A percentile compares a stretch with the other conserved stretches of the same genome.
These are phyloP conservation scores for Alternaria incomplexa DNA, from an alignment of 2,329 filamentous ascomycete genomes.

Conservation along the genomic window DNA sequence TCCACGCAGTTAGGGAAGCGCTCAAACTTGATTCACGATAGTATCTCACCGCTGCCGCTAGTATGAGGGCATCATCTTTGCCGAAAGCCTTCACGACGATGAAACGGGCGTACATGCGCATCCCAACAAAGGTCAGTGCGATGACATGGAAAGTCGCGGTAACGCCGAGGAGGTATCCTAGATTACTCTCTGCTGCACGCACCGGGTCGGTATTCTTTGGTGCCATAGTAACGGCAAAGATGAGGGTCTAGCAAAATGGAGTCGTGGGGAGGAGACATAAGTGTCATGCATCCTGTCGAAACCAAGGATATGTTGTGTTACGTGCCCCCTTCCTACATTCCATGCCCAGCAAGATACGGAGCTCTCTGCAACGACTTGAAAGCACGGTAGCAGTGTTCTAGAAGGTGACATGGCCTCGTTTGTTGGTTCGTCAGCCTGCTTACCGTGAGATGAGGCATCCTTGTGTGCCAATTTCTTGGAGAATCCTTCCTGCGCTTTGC, in stretches of 20 bases:
- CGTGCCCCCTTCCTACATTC: neutral
- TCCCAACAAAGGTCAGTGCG: neutral
- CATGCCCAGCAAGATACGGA: neutral
- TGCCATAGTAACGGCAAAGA: neutral
- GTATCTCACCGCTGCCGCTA: neutral
- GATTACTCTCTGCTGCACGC: neutral
- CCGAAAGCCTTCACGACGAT: neutral
- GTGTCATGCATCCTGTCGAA: neutral
- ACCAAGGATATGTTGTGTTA: neutral
- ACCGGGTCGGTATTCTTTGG: neutral
- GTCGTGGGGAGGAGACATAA: neutral
- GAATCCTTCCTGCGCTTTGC: neutral
- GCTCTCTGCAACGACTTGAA: no score
- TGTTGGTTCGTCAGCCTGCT: neutral
- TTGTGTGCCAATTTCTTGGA: neutral
- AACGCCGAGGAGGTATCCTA: neutral
- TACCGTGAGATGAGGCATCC: neutral
- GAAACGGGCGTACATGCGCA: neutral
- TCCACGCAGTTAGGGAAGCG: neutral
- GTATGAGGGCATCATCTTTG: neutral
- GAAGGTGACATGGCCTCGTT: neutral
- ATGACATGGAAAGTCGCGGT: neutral
- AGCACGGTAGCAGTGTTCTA: neutral
- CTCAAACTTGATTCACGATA: neutral
- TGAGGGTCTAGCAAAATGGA: neutral